phyloP scores from a whole-genome alignment of 257 asterid species.

The Penstemon barbatus region DNA sequence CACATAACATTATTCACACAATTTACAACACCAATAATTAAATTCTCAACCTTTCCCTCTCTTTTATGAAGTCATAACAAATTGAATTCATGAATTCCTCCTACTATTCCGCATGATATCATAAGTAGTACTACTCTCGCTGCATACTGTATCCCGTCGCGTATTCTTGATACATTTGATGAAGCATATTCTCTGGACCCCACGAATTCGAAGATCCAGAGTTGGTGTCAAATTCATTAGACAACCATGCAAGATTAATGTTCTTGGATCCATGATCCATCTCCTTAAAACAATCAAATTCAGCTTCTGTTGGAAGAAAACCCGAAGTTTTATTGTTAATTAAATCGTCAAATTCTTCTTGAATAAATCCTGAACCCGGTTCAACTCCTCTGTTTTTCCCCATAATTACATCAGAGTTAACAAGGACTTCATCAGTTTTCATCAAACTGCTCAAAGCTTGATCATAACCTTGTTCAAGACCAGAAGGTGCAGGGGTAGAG shows the following conservation, averaged over 20 bases:
- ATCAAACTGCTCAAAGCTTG: not conserved
- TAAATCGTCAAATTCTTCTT: no score
- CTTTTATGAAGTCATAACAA: conserved; percentile 31
- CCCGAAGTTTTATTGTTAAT: conserved; percentile 14
- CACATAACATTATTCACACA: conserved; percentile 39
- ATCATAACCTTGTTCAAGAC: conserved; percentile 32
- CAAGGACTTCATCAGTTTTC: not conserved
- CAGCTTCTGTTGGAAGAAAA: conserved; percentile 32
- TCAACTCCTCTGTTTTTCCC: conserved; percentile 28
- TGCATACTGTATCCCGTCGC: conserved; percentile 48
- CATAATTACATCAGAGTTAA: not conserved
- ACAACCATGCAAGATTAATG: conserved; percentile 55
- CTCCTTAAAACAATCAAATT: conserved; percentile 50
- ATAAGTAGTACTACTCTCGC: not conserved
- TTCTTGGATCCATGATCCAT: conserved; percentile 39
- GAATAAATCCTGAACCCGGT: conserved; percentile 35
- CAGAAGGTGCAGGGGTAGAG: not conserved
- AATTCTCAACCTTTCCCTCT: conserved; percentile 2
- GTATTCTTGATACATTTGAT: conserved; percentile 54
- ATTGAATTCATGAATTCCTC: conserved; percentile 19
- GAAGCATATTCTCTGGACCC: conserved; percentile 52
- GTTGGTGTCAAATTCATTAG: conserved; percentile 57
- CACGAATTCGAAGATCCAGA: conserved; percentile 55
- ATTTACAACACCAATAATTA: conserved; percentile 40
- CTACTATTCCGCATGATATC: not conserved